Evolutionary conservation across 768 basidiomycete genomes (phyloP).

Genomic region (Chlorophyllum brunneum): DNA sequence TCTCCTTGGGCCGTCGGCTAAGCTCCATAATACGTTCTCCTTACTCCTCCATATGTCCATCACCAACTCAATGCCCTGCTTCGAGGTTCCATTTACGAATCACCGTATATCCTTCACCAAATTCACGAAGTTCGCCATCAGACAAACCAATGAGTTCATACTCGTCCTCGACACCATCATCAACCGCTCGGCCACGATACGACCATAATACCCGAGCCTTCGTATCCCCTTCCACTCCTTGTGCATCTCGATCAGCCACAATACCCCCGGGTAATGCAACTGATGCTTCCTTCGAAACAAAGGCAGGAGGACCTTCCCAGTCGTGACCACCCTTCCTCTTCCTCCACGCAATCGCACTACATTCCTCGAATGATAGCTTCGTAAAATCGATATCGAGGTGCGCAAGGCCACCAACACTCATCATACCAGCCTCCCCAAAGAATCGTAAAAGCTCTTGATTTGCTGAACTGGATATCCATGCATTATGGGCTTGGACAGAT

Average conservation of each 20-base stretch:
- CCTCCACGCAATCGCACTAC: constrained; percentile 2
- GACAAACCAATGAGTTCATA: constrained; percentile 8
- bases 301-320: background rate
- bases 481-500: constrained; percentile 34
- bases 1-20: no score
- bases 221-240: no score
- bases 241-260: background rate
- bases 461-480: constrained; percentile 36
- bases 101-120: background rate
- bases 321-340: background rate
- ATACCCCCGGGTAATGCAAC: background rate
- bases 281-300: background rate
- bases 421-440: constrained; percentile 20
- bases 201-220: constrained; percentile 6
- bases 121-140: background rate
- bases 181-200: background rate
- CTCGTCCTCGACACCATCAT: constrained; percentile 1
- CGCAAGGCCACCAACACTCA: constrained; percentile 31
- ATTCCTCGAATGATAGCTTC: constrained; percentile 17
- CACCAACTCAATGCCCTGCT: background rate
- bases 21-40: no score
- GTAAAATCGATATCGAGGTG: constrained; percentile 38
- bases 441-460: constrained; percentile 34
- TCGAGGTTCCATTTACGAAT: background rate
- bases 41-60: background rate